Evolutionary conservation across 2,329 filamentous ascomycete species (phyloP), one percentile per base, ranked within the genome.

Genomic region (Colletotrichum lindemuthianum): DNA sequence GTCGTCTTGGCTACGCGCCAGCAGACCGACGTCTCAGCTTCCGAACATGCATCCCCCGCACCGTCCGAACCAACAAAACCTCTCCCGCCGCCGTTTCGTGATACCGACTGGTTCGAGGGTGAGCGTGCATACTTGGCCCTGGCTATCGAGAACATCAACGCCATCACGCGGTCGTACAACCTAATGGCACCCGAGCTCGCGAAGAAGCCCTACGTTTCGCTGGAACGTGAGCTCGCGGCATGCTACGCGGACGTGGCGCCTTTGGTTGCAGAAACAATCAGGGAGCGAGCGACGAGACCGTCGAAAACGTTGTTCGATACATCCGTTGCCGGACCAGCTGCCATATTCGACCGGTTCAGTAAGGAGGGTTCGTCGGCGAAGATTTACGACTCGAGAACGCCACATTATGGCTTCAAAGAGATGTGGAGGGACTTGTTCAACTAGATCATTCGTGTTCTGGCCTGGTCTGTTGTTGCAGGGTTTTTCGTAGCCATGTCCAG

Each of bases 181-280:
- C 86, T 98, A 3, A 95, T 97, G 88, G 95, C 96, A 0, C 96
- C 96, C 0, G 90, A 93, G 59, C 84, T 97, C 2, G 94, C 95
- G 2, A 96, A 96, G 78, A 97, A 97, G 76, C 92, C 95, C 0
- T 98, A 98, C 76, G 93, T 93, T 73, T 89, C 84, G 2, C 86
- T 98, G 8, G 87, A 93, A 48, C 88, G 95, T 52, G 96, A 99
- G 77, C 83, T 98, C 13, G 84, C 84, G 36, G 83, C 86, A 3
- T 97, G 94, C 74, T 98, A 89, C 73, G 91, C 93, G 1, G 94
- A 97, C 65, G 90, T 97, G 1, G 95, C 95, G 7, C 93, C 93
- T 0, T 81, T 84, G 50, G 77, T 98, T 4, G 87, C 93, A 0
- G 82, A 84, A 2, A 89, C 89, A 67, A 96, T 98, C 65, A 84